Base-by-base conservation (phyloP, 352 stramenopile species). In the Ochromonadaceae sp. region DNA sequence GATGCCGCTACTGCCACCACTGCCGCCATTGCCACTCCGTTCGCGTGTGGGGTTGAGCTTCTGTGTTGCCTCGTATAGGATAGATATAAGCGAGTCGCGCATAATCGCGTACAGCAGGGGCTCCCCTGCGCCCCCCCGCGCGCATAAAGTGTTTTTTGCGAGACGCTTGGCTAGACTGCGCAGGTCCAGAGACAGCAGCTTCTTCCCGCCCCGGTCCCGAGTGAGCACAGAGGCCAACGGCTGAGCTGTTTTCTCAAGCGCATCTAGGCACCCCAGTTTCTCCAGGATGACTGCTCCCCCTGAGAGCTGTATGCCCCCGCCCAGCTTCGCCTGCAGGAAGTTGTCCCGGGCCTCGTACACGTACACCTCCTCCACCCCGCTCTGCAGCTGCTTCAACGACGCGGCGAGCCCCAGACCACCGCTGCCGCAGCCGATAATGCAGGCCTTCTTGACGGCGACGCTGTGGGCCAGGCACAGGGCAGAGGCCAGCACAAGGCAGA, bases 341-440 rank as follows among this genome's bases (percentile, higher is more conserved):
- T 60, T 39, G 9, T 9, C 31, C 30, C 12, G 2, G 36, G 28
- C 7, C 43, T 60, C 52, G 35, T 36, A 60, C 4, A 60, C 25
- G 10, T 32, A 20, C 9, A 60, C 31, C 31, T 53, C 14, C 17
- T 52, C 12, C 7, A 44, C 25, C 7, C 9, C 14, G 26, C 10
- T 60, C n/a, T 3, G 32, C 30, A 49, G 34, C 52, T 22, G 4
- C 30, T 60, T 60, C 28, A 60, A 28, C 25, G 10, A 60, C 30
- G 52, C 52, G 9, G 52, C 52, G 4, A 60, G 47, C n/a, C 9
- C 31, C 10, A 60, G 22, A 30, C 52, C 52, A 48, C 22, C 14
- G 25, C 28, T 53, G 5, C 52, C 52, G 34, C 10, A 50, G 3
- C 52, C 52, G 26, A 60, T 26, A 60, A 60, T 44, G n/a, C n/a